A percentile compares a stretch with the other conserved stretches of the same genome.
Conservation (phyloP, 192 early-diverging fungal genomes). For the Entophlyctis luteolus region DNA sequence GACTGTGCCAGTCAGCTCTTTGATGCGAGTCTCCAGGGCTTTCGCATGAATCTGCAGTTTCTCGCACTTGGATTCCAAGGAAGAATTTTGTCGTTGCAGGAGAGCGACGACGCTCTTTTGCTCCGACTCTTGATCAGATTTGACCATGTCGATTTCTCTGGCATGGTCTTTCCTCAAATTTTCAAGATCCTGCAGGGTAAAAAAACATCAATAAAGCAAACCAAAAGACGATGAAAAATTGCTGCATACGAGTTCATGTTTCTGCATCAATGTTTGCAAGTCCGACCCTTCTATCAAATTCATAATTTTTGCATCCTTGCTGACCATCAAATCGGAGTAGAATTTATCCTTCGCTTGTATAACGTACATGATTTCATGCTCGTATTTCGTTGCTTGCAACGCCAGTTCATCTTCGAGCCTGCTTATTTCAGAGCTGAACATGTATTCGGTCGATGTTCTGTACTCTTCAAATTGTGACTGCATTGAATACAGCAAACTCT, state of each 20-base stretch:
- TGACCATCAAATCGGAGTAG: conserved; percentile 63
- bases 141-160: conserved; percentile 56
- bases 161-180: conserved; percentile 56
- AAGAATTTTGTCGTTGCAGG: conserved; percentile 57
- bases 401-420: conserved; percentile 61
- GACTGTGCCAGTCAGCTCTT: conserved; percentile 49
- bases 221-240: conserved; percentile 3
- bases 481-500: conserved; percentile 51
- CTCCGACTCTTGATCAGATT: conserved; percentile 59
- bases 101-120: conserved; percentile 53
- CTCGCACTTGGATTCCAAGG: conserved; percentile 56
- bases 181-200: conserved; percentile 52
- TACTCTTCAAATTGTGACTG: conserved; percentile 63
- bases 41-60: conserved; percentile 59
- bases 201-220: background rate
- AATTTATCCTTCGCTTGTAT: conserved; percentile 66
- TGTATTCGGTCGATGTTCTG: conserved; percentile 48
- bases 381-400: conserved; percentile 49
- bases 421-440: conserved; percentile 52
- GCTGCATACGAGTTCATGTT: conserved; percentile 52
- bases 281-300: conserved; percentile 59
- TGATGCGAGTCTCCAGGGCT: conserved; percentile 48
- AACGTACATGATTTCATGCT: conserved; percentile 63
- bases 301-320: conserved; percentile 67
- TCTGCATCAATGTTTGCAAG: conserved; percentile 58